A percentile compares a stretch with the other conserved stretches of the same genome.
Conservation (phyloP, 2,329 filamentous ascomycete species). For the Amesomyces nigricolor region DNA sequence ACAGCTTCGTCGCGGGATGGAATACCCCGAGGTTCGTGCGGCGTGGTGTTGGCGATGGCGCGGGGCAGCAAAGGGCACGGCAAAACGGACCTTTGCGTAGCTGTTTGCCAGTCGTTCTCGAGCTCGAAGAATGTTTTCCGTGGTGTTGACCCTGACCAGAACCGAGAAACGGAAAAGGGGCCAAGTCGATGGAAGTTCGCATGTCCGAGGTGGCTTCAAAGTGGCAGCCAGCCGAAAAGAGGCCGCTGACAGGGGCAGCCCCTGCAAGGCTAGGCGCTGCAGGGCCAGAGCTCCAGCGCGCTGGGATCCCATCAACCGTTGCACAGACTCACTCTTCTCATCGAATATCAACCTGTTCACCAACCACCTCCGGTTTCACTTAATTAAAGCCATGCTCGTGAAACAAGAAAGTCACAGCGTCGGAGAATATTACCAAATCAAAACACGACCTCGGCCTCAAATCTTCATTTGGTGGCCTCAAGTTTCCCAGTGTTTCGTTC, state of each 20-base stretch:
- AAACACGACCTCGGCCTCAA: too few species aligned
- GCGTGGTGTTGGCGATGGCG: background rate
- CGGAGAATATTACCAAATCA: too few species aligned
- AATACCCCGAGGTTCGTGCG: background rate
- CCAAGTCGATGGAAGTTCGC: background rate
- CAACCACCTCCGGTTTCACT: too few species aligned
- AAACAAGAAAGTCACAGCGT: background rate
- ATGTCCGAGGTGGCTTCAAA: background rate
- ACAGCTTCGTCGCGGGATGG: background rate
- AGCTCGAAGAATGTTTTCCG: too few species aligned
- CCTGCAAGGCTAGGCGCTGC: background rate
- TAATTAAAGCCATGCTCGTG: too few species aligned
- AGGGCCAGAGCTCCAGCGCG: slow-evolving; percentile 1
- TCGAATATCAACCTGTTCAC: too few species aligned
- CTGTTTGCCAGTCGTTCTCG: too few species aligned
- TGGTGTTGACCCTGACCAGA: too few species aligned
- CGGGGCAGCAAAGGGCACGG: too few species aligned
- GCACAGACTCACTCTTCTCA: background rate
- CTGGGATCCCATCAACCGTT: background rate
- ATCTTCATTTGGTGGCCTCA: too few species aligned
- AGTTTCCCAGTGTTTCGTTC: too few species aligned
- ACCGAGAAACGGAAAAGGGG: background rate
- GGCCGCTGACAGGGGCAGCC: background rate
- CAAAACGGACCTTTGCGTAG: too few species aligned
- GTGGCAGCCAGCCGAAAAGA: background rate